Evolutionary conservation across 2,329 filamentous ascomycete species (phyloP), one percentile per base, ranked within the genome.

Genomic region (Microdochium bolleyi): DNA sequence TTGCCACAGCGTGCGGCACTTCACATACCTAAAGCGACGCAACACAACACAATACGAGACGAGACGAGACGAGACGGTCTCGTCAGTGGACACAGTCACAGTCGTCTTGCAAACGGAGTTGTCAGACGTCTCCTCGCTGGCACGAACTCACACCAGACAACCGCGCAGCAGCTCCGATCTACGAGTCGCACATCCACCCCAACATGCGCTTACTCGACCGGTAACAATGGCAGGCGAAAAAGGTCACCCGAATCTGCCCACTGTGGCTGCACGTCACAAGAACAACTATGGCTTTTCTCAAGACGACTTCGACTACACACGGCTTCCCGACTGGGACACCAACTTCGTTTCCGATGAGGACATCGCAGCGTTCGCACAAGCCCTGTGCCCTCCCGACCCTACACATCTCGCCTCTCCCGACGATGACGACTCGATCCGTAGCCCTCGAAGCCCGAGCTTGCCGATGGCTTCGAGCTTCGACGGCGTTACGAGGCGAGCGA

Each of bases 301-400:
- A 41, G 76, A 85, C 58, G 81, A 79, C 48, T 91, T 87, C 71
- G 87, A 94, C 67, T 75, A 79, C 55, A 77, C 77, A 16, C 74
- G 72, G 37, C 78, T 96, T 21, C 92, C 91, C n/a, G 91, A 96
- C 68, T 83, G 78, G 68, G 80, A 92, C 66, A 78, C 79, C 62
- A 84, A 94, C 53, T 96, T 96, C 66, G 76, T 95, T 60, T 71
- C 80, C 48, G 75, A 84, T 41, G 82, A 82, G 54, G 87, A 95
- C 64, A 75, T 96, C 30, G 76, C 80, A 37, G 85, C 87, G 52
- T 97, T 97, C 67, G 85, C 87, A 55, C 82, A 81, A 54, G 92
- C 92, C 8, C 79, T 96, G 9, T 80, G 83, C n/a, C 89, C 88
- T 1, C 90, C 92, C 0, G 90, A 95, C 56, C 82, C 82, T 1